phyloP scores from a whole-genome alignment of 164 flowering plant genomes.

The Kalanchoe fedtschenkoi region DNA sequence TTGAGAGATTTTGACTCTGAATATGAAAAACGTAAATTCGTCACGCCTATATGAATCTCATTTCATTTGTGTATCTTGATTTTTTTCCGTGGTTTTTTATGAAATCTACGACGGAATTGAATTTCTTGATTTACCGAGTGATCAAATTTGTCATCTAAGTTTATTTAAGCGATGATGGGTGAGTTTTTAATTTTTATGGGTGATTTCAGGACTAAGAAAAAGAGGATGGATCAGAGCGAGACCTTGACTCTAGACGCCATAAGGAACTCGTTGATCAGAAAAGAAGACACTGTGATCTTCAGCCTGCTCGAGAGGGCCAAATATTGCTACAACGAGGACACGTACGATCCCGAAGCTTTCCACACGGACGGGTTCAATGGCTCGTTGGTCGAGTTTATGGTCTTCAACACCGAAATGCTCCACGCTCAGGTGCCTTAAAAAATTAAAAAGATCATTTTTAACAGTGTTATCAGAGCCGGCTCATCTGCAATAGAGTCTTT shows the following conservation, averaged over 20 bases:
- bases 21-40: too few species aligned
- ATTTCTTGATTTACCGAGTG: too few species aligned
- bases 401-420: conserved; percentile 56
- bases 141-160: too few species aligned
- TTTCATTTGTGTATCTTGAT: too few species aligned
- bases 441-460: neutral
- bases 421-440: conserved; percentile 36
- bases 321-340: conserved; percentile 38
- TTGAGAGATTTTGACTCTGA: too few species aligned
- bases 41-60: too few species aligned
- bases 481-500: too few species aligned
- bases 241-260: conserved; percentile 45
- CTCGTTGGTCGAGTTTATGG: conserved; percentile 51
- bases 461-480: too few species aligned
- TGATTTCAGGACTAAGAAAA: conserved; percentile 14
- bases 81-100: too few species aligned
- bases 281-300: conserved; percentile 63
- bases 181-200: neutral
- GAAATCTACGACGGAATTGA: too few species aligned
- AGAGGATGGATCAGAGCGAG: conserved; percentile 47
- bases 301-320: conserved; percentile 59
- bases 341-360: conserved; percentile 41
- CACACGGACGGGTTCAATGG: conserved; percentile 36
- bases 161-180: too few species aligned
- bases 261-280: conserved; percentile 45